These are phyloP conservation scores for Aspergillus glaucus DNA, from an alignment of 2,329 filamentous ascomycete genomes.

Conservation along the genomic window DNA sequence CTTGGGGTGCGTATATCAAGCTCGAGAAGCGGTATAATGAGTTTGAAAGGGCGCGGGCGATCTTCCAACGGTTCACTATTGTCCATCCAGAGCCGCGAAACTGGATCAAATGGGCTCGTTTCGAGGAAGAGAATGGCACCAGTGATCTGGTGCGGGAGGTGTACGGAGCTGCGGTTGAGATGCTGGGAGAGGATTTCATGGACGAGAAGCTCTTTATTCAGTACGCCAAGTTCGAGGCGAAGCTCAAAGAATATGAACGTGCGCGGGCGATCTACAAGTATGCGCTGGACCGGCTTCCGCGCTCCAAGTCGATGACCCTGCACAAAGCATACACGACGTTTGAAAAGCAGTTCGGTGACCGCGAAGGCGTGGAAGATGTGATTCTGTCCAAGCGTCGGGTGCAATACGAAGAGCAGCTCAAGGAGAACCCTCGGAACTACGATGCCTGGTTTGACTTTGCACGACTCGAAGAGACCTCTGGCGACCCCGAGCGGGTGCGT, in stretches of 20 bases:
- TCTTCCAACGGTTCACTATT: conserved; percentile 83
- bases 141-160: conserved; percentile 88
- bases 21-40: conserved; percentile 93
- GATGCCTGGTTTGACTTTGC: conserved; percentile 97
- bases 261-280: conserved; percentile 95
- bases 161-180: conserved; percentile 80
- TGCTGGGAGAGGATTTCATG: conserved; percentile 87
- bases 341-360: conserved; percentile 95
- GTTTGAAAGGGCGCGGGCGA: conserved; percentile 79
- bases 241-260: conserved; percentile 90
- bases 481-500: conserved; percentile 73
- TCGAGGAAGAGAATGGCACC: conserved; percentile 92
- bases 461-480: conserved; percentile 76
- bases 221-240: conserved; percentile 91
- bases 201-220: conserved; percentile 94
- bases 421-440: conserved; percentile 93
- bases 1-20: conserved; percentile 95
- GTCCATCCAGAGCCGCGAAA: conserved; percentile 92
- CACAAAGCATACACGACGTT: conserved; percentile 96
- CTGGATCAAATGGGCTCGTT: conserved; percentile 98
- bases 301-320: conserved; percentile 74
- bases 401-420: conserved; percentile 89
- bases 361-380: conserved; percentile 89
- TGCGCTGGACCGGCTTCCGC: conserved; percentile 81
- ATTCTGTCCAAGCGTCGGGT: conserved; percentile 89